Evolutionary conservation across 169 alveolate species (phyloP).

Genomic region (Babesia divergens): DNA sequence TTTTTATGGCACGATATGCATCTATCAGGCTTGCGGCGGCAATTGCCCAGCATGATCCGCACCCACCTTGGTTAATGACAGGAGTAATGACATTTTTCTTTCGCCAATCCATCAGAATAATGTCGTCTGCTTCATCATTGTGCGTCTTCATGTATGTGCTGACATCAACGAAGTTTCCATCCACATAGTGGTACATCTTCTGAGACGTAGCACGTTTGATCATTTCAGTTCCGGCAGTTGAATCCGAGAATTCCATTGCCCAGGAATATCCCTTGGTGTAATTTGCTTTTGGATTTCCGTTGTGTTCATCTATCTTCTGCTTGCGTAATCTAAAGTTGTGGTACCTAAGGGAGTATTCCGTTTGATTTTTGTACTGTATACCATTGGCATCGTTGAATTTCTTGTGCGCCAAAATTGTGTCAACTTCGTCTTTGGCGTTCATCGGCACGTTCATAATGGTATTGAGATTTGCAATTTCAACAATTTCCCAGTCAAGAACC

Average conservation of each 20-base stretch:
- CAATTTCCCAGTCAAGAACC: constrained; percentile 33
- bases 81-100: constrained; percentile 63
- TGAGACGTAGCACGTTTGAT: too few species aligned
- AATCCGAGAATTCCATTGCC: constrained; percentile 24
- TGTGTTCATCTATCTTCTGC: constrained; percentile 51
- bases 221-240: neutral
- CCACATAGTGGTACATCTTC: neutral
- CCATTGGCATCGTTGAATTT: constrained; percentile 19
- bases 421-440: constrained; percentile 27
- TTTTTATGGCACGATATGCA: constrained; percentile 64
- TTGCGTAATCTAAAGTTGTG: constrained; percentile 21
- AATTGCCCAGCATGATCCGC: constrained; percentile 88
- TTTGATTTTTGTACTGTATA: constrained; percentile 11
- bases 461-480: neutral
- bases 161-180: constrained; percentile 6
- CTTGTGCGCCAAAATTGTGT: constrained; percentile 32
- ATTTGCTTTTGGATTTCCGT: constrained; percentile 12
- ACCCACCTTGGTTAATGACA: constrained; percentile 77
- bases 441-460: neutral
- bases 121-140: neutral
- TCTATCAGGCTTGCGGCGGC: constrained; percentile 76
- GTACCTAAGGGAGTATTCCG: constrained; percentile 37
- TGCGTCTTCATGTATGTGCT: constrained; percentile 1
- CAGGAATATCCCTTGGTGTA: constrained; percentile 20
- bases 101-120: constrained; percentile 67